phyloP scores from a whole-genome alignment of 345 rosid genomes.

The Luvunga scandens region DNA sequence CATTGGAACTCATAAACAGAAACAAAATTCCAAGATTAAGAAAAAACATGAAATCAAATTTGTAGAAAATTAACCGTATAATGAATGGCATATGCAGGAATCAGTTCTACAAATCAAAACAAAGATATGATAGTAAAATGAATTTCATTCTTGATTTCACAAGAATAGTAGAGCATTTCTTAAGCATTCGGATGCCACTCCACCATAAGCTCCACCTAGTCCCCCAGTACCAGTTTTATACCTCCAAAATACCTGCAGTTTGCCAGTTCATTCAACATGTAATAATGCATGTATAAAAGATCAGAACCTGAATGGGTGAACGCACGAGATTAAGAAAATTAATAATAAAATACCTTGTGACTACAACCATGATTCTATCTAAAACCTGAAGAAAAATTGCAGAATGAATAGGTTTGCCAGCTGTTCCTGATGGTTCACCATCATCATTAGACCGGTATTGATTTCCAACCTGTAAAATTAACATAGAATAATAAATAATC shows the following conservation, averaged over 20 bases:
- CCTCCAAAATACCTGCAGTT: constrained; percentile 85
- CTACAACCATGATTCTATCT: constrained; percentile 95
- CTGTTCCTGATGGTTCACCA: constrained; percentile 91
- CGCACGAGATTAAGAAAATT: too few species aligned
- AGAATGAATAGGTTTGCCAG: constrained; percentile 83
- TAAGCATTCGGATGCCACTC: constrained; percentile 86
- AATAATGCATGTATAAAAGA: background rate
- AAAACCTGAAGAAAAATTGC: constrained; percentile 83
- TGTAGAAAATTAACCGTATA: background rate
- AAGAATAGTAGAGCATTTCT: constrained; percentile 63
- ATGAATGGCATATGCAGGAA: background rate
- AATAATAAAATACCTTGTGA: constrained; percentile 47
- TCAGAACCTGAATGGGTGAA: too few species aligned
- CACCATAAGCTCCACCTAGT: constrained; percentile 84
- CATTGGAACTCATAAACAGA: constrained; percentile 57
- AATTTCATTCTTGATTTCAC: constrained; percentile 75
- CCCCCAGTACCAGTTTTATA: constrained; percentile 89
- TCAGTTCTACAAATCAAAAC: background rate
- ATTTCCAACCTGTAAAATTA: constrained; percentile 57
- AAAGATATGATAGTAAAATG: background rate
- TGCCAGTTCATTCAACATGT: background rate
- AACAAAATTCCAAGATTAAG: background rate
- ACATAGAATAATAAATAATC: background rate
- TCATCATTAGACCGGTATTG: constrained; percentile 80
- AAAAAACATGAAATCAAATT: background rate